Evolutionary conservation across 176 grass and related monocot species (phyloP).

Genomic region (Zizania latifolia): DNA sequence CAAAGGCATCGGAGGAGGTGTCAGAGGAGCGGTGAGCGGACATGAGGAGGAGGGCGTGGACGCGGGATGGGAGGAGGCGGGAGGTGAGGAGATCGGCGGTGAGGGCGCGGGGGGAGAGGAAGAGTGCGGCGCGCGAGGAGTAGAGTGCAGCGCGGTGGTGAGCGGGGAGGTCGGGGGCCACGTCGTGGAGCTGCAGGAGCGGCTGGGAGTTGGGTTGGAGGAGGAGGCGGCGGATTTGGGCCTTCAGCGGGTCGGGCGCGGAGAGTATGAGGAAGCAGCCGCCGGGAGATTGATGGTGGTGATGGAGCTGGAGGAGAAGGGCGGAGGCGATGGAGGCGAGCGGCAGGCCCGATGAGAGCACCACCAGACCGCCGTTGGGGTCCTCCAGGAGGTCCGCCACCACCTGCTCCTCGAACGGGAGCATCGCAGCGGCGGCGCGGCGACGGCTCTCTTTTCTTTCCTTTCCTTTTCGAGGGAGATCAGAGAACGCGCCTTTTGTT

Average conservation of each 20-base stretch:
- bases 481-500: no score
- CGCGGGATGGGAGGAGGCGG: slow-evolving; percentile 48
- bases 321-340: slow-evolving; percentile 55
- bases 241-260: slow-evolving; percentile 55
- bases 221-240: slow-evolving; percentile 40
- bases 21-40: slow-evolving; percentile 64
- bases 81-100: slow-evolving; percentile 85
- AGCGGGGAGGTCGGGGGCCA: slow-evolving; percentile 58
- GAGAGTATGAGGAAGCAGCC: slow-evolving; percentile 77
- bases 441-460: not conserved
- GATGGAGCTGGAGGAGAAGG: slow-evolving; percentile 61
- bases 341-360: slow-evolving; percentile 66
- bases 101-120: slow-evolving; percentile 76
- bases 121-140: slow-evolving; percentile 53
- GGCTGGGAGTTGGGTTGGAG: slow-evolving; percentile 14
- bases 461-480: no score
- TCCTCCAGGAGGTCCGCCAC: slow-evolving; percentile 76
- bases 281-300: slow-evolving; percentile 32
- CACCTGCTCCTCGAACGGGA: slow-evolving; percentile 70
- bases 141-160: slow-evolving; percentile 68
- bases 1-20: slow-evolving; percentile 77
- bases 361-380: slow-evolving; percentile 68
- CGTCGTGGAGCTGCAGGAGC: slow-evolving; percentile 38
- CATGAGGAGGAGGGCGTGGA: slow-evolving; percentile 57
- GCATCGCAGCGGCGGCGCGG: slow-evolving; percentile 25